phyloP scores from a whole-genome alignment of 225 moss, liverwort and hornwort species.

The Ulota crispa region DNA sequence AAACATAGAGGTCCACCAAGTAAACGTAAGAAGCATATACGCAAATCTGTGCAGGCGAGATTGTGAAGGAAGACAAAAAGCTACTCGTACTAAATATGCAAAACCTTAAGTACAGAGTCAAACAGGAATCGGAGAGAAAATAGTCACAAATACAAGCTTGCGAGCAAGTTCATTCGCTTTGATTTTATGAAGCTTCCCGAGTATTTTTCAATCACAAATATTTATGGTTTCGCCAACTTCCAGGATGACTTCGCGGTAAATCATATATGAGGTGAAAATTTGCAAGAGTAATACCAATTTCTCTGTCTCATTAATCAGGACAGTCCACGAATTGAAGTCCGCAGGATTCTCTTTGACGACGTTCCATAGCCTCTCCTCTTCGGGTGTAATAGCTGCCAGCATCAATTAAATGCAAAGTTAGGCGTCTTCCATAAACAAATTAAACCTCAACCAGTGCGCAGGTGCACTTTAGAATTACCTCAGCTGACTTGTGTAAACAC shows the following conservation, averaged over 20 bases:
- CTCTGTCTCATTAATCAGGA: constrained; percentile 84
- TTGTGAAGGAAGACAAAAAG: not conserved
- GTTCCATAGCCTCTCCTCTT: constrained; percentile 84
- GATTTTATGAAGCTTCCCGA: not conserved
- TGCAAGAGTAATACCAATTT: constrained; percentile 60
- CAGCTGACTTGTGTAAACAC: too few species aligned
- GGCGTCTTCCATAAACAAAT: not conserved
- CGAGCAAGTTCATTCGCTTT: not conserved
- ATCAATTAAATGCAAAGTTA: not conserved
- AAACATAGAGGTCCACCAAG: not conserved
- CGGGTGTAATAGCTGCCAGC: constrained; percentile 68
- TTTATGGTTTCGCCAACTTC: not conserved
- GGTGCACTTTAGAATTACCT: not conserved
- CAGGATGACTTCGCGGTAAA: not conserved
- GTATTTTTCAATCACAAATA: not conserved
- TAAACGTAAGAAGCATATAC: not conserved
- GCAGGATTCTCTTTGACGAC: constrained; percentile 76
- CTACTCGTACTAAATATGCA: not conserved
- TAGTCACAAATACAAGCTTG: not conserved
- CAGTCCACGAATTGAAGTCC: constrained; percentile 90
- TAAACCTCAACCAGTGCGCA: not conserved
- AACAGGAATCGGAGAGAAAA: not conserved
- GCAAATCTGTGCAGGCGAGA: not conserved
- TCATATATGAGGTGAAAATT: not conserved
- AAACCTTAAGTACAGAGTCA: not conserved